phyloP scores from a whole-genome alignment of 2,329 filamentous ascomycete species.

The Penicillium sp. region DNA sequence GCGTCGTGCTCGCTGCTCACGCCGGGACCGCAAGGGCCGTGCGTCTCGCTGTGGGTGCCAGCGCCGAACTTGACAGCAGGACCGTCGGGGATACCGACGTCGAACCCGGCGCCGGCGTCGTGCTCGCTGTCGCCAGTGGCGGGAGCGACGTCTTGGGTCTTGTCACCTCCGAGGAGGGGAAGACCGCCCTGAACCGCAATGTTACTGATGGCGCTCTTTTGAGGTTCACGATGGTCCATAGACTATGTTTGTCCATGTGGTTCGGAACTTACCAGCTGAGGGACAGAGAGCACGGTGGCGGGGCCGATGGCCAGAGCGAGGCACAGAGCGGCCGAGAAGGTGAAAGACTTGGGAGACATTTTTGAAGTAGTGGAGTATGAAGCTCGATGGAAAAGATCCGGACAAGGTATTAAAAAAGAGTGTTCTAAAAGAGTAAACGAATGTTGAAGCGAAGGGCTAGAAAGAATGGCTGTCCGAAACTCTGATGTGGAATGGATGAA shows the following conservation, averaged over 20 bases:
- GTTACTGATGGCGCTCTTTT: constrained; percentile 11
- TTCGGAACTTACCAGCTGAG: constrained; percentile 28
- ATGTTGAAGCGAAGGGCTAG: constrained; percentile 14
- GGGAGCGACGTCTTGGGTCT: constrained; percentile 13
- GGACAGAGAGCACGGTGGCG: constrained; percentile 34
- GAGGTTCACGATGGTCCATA: background rate
- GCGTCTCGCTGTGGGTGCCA: constrained; percentile 23
- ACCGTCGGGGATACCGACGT: constrained; percentile 33
- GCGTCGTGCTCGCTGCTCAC: constrained; percentile 16
- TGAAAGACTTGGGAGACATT: constrained; percentile 34
- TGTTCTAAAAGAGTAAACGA: constrained; percentile 13
- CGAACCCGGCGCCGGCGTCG: constrained; percentile 24
- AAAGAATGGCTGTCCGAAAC: constrained; percentile 29
- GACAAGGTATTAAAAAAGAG: constrained; percentile 10
- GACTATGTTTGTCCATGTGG: constrained; percentile 7
- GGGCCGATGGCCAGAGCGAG: constrained; percentile 36
- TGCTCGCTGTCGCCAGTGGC: constrained; percentile 25
- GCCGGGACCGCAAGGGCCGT: constrained; percentile 24
- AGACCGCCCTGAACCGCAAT: constrained; percentile 13
- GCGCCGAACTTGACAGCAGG: constrained; percentile 29
- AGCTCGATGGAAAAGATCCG: constrained; percentile 17
- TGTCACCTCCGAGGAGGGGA: constrained; percentile 15
- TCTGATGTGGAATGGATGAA: constrained; percentile 24
- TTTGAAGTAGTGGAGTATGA: constrained; percentile 9
- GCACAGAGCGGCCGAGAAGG: constrained; percentile 36